These are phyloP conservation scores for Aquilaria agallochum DNA, from an alignment of 441 rosid species.

Conservation along the genomic window DNA sequence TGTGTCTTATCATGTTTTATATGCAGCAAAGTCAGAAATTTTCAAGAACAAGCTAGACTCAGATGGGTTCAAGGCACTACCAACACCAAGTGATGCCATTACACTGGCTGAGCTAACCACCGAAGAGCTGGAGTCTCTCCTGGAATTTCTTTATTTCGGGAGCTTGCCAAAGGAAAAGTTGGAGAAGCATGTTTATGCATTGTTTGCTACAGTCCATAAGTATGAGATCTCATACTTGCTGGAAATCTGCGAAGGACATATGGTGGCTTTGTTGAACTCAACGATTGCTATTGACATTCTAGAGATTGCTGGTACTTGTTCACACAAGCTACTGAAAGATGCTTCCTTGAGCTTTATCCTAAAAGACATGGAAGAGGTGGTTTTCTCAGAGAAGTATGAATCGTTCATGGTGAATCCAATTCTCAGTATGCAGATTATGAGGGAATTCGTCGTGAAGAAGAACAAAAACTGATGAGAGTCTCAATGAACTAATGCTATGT, in stretches of 20 bases:
- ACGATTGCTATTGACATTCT: conserved; percentile 53
- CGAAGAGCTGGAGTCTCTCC: conserved; percentile 55
- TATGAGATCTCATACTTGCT: conserved; percentile 47
- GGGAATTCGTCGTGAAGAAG: conserved; percentile 45
- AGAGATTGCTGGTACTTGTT: conserved; percentile 60
- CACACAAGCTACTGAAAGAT: conserved; percentile 42
- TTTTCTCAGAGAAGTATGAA: conserved; percentile 50
- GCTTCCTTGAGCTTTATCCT: conserved; percentile 44
- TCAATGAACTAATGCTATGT: no score
- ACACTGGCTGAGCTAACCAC: conserved; percentile 45
- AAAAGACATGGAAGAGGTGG: conserved; percentile 60
- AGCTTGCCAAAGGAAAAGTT: conserved; percentile 32
- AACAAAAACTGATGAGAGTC: neutral
- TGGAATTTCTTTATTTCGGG: conserved; percentile 23
- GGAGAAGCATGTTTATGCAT: conserved; percentile 46
- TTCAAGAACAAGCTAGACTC: conserved; percentile 72
- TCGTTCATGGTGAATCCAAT: conserved; percentile 44
- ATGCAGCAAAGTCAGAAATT: conserved; percentile 76
- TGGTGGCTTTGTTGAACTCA: conserved; percentile 40
- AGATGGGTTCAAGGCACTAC: conserved; percentile 56
- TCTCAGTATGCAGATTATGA: conserved; percentile 59
- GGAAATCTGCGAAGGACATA: conserved; percentile 41
- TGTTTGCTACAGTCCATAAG: conserved; percentile 63
- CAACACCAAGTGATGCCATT: conserved; percentile 30
- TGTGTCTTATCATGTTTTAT: no score